Evolutionary conservation across 176 grass and related monocot genomes (phyloP), one percentile per base, ranked within the genome.

Genomic region (Ensete glaucum): DNA sequence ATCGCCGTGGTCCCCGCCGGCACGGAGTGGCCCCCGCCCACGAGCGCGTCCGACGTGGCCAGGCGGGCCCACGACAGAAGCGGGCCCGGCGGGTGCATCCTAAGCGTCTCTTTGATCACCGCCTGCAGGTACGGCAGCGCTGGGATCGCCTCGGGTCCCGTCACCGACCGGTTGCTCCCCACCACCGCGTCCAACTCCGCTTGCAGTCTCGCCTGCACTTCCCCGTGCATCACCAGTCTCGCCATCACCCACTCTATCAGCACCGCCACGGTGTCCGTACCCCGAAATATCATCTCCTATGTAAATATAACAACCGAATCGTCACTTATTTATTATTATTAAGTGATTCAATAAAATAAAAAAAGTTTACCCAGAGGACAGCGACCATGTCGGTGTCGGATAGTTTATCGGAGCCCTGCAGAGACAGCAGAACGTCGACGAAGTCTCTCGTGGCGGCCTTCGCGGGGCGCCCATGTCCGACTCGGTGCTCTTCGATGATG

Each of bases 241-340:
- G 94, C 90, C 24, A 98, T 58, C 11, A 87, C 88, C 94, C 94
- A 98, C 84, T 98, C 94, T 50, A 89, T 98, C 68, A 98, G 82
- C 84, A 93, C 90, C 2, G 94, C 88, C 49, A 98, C 85, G 1
- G 94, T 98, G 74, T 98, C 94, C 48, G 90, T 93, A 20, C 94
- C 94, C 3, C 94, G 83, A 80, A 98, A 98, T 82, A 98, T 83
- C 90, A 93, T 98, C 75, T 98, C 94, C 94, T 97, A 82, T 14
- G 9, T 5, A 17, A 21, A 62, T 16, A 11, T 14, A 1, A 51
- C 67, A 54, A 43, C 34, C 34, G 4, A 43, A 43, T 43, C 4
- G 5, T 43, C 34, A 6, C 4, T 60, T 60, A 62, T 15, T 60
- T 60, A 62, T 15, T 57, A 17, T 62, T 62, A 62, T 15, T n/a